phyloP scores from a whole-genome alignment of 2,329 filamentous ascomycete genomes.

The Rhytidhysteron rufulum region DNA sequence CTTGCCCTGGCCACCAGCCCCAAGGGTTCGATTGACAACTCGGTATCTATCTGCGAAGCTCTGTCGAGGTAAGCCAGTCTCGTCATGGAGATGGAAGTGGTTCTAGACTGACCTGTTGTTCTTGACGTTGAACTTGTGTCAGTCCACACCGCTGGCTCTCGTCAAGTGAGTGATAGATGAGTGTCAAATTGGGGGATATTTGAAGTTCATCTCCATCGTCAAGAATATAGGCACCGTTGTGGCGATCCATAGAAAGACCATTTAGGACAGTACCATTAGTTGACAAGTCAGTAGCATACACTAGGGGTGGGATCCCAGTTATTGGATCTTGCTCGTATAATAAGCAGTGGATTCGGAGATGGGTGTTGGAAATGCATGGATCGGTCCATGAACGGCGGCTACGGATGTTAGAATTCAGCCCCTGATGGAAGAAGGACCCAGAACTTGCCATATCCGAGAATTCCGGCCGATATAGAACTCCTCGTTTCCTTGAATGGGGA shows the following conservation, averaged over 20 bases:
- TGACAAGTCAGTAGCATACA: slow-evolving; percentile 47
- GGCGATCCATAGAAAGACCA: slow-evolving; percentile 24
- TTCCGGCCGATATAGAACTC: slow-evolving; percentile 34
- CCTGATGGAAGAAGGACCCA: slow-evolving; percentile 2
- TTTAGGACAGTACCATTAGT: slow-evolving; percentile 38
- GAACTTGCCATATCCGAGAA: slow-evolving; percentile 27
- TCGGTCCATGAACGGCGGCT: slow-evolving; percentile 31
- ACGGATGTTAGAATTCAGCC: slow-evolving; percentile 13
- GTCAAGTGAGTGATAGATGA: slow-evolving; percentile 21
- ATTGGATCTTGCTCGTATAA: slow-evolving; percentile 39
- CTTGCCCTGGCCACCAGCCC: slow-evolving; percentile 50
- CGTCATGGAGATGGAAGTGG: slow-evolving; percentile 2
- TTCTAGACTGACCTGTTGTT: slow-evolving; percentile 36
- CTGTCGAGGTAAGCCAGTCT: slow-evolving; percentile 22
- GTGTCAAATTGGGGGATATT: slow-evolving; percentile 22
- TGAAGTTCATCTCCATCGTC: slow-evolving; percentile 41
- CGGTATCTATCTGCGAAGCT: slow-evolving; percentile 47
- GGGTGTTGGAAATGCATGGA: slow-evolving; percentile 41
- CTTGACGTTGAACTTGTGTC: slow-evolving; percentile 26
- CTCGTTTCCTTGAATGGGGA: slow-evolving; percentile 31
- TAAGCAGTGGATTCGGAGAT: slow-evolving; percentile 46
- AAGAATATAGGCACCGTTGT: slow-evolving; percentile 38
- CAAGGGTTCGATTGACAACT: slow-evolving; percentile 50
- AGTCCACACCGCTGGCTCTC: slow-evolving; percentile 11
- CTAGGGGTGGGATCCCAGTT: slow-evolving; percentile 38